Evolutionary conservation across 345 rosid genomes (phyloP).

Genomic region (Acer campestre): DNA sequence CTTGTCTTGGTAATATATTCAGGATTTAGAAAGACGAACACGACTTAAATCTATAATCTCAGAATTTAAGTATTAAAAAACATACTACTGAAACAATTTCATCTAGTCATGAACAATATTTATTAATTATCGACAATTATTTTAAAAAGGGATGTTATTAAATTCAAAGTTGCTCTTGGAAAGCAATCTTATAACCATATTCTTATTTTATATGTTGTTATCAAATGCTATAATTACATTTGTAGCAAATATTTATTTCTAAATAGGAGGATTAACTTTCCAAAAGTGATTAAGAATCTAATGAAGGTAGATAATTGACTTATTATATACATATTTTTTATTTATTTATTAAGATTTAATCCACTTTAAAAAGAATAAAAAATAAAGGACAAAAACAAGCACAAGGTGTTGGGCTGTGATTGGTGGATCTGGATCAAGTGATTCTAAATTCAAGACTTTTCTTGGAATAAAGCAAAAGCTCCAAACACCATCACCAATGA

Average conservation of each 20-base stretch:
- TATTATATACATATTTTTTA: background rate
- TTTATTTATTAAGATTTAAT: no score
- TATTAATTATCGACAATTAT: no score
- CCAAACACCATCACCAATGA: conserved; percentile 9
- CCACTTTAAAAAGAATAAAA: no score
- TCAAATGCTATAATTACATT: background rate
- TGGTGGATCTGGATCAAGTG: conserved; percentile 50
- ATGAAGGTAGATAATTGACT: conserved; percentile 7
- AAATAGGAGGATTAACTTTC: background rate
- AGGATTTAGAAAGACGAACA: no score
- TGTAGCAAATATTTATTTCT: background rate
- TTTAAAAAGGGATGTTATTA: background rate
- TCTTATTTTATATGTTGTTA: background rate
- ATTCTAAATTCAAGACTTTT: conserved; percentile 5
- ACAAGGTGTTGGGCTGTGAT: conserved; percentile 21
- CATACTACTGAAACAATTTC: no score
- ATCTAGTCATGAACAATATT: no score
- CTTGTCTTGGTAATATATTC: no score
- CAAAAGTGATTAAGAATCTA: background rate
- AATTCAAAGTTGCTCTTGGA: background rate
- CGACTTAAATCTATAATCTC: no score
- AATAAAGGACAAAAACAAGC: conserved; percentile 3
- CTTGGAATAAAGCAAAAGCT: conserved; percentile 28
- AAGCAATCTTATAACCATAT: background rate
- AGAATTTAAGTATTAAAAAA: no score